Conservation (phyloP, 139 green algal genomes). For the Haematococcus lacustris region DNA sequence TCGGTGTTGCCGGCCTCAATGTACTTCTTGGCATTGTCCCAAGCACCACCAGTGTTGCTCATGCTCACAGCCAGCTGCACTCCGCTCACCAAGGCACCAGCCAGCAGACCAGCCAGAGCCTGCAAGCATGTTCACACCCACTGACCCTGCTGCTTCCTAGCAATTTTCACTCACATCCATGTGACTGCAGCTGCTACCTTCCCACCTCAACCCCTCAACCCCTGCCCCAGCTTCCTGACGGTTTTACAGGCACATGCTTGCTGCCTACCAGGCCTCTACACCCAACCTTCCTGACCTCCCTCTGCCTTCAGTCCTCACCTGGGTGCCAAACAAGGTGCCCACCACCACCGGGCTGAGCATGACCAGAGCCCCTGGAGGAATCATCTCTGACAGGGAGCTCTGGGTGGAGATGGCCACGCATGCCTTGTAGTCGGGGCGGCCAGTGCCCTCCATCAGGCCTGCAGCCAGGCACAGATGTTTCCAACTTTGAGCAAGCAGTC, state of each 20-base stretch:
- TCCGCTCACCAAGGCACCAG: slow-evolving; percentile 84
- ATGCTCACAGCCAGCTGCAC: slow-evolving; percentile 96
- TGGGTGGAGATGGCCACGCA: slow-evolving; percentile 89
- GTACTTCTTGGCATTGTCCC: slow-evolving; percentile 93
- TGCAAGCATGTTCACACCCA: too few relatives aligned
- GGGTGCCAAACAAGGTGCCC: slow-evolving; percentile 71
- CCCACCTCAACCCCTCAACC: too few relatives aligned
- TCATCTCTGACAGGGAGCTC: slow-evolving; percentile 89
- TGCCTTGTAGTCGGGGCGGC: slow-evolving; percentile 78
- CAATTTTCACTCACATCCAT: too few relatives aligned
- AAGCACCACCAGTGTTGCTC: slow-evolving; percentile 93
- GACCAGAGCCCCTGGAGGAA: slow-evolving; percentile 83
- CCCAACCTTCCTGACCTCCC: too few relatives aligned
- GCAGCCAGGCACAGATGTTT: too few relatives aligned
- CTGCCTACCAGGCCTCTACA: too few relatives aligned
- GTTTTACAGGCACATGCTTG: too few relatives aligned
- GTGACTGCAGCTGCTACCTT: too few relatives aligned
- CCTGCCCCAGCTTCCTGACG: too few relatives aligned
- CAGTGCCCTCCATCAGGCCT: slow-evolving; percentile 91
- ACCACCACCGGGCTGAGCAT: slow-evolving; percentile 86
- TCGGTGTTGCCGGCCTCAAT: slow-evolving; percentile 58
- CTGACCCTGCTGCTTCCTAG: too few relatives aligned
- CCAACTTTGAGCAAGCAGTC: too few relatives aligned
- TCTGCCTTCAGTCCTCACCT: too few relatives aligned
- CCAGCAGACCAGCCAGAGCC: slow-evolving; percentile 78